Percentiles rank a stretch among this genome's conserved stretches.
These are phyloP conservation scores for Tilletia caries DNA, from an alignment of 1,284 basidiomycete species.

Conservation along the genomic window DNA sequence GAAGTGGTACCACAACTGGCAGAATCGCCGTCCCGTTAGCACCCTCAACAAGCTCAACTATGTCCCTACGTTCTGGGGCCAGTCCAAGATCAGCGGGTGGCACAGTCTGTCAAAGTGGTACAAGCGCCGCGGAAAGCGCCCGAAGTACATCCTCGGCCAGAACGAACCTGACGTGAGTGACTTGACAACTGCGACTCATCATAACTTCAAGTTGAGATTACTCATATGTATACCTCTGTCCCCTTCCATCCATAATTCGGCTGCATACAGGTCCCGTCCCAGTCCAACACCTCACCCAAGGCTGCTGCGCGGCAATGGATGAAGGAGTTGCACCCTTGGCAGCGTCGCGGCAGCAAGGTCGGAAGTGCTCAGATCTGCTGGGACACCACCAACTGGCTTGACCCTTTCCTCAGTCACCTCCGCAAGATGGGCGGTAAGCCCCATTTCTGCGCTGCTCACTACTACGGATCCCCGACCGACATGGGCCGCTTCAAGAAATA, in stretches of 20 bases:
- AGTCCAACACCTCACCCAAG: constrained; percentile 27
- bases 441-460: constrained; percentile 47
- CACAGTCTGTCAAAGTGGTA: background rate
- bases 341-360: constrained; percentile 38
- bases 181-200: too few relatives aligned
- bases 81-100: constrained; percentile 19
- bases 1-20: background rate
- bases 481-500: constrained; percentile 37
- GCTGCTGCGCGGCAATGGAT: constrained; percentile 39
- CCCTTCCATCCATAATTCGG: too few relatives aligned
- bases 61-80: constrained; percentile 48
- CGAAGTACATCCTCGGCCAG: constrained; percentile 34
- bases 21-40: background rate
- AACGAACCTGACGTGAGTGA: constrained; percentile 48
- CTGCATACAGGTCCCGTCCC: constrained; percentile 20
- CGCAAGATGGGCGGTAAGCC: constrained; percentile 34
- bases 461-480: constrained; percentile 44
- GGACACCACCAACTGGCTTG: constrained; percentile 40
- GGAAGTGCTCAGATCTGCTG: constrained; percentile 44
- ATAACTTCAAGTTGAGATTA: too few relatives aligned
- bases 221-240: too few relatives aligned
- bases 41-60: constrained; percentile 27
- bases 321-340: constrained; percentile 42
- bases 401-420: constrained; percentile 38
- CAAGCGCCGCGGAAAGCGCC: constrained; percentile 3